A percentile compares a stretch with the other conserved stretches of the same genome.
These are phyloP conservation scores for Picea engelmannii DNA, from an alignment of 83 land plant species.

Conservation along the genomic window DNA sequence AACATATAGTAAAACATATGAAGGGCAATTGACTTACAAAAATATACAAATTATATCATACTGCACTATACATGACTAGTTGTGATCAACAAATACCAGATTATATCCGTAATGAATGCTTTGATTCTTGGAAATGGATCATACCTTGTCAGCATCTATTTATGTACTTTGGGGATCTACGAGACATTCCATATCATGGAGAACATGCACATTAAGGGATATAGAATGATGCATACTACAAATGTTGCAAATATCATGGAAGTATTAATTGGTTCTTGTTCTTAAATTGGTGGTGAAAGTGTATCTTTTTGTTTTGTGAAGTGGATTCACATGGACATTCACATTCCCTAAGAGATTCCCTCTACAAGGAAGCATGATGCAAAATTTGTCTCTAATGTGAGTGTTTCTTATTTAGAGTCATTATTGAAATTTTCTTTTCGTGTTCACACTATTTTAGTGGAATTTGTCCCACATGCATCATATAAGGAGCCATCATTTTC, in stretches of 20 bases:
- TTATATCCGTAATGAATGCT: constrained; percentile 42
- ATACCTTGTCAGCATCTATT: constrained; percentile 33
- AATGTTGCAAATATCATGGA: constrained; percentile 74
- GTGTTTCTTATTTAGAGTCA: constrained; percentile 35
- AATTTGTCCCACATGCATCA: constrained; percentile 83
- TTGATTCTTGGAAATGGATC: constrained; percentile 42
- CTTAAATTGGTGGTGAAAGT: constrained; percentile 45
- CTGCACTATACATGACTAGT: constrained; percentile 26
- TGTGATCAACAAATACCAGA: constrained; percentile 40
- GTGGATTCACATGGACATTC: constrained; percentile 66
- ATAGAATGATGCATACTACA: constrained; percentile 34
- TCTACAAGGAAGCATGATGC: constrained; percentile 9
- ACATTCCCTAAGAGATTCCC: constrained; percentile 21
- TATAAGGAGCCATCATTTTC: constrained; percentile 51
- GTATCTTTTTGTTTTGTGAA: constrained; percentile 59
- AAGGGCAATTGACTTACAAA: constrained; percentile 50
- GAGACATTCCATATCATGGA: background rate
- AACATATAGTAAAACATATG: constrained; percentile 31
- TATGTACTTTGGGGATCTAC: constrained; percentile 1
- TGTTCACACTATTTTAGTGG: constrained; percentile 51
- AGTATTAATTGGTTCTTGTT: constrained; percentile 72
- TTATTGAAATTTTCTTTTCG: constrained; percentile 56
- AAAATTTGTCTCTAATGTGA: constrained; percentile 27
- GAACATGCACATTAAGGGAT: constrained; percentile 29
- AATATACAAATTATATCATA: constrained; percentile 28